Conservation (phyloP, 1,284 basidiomycete genomes). For the Cutaneotrichosporon mucoides region DNA sequence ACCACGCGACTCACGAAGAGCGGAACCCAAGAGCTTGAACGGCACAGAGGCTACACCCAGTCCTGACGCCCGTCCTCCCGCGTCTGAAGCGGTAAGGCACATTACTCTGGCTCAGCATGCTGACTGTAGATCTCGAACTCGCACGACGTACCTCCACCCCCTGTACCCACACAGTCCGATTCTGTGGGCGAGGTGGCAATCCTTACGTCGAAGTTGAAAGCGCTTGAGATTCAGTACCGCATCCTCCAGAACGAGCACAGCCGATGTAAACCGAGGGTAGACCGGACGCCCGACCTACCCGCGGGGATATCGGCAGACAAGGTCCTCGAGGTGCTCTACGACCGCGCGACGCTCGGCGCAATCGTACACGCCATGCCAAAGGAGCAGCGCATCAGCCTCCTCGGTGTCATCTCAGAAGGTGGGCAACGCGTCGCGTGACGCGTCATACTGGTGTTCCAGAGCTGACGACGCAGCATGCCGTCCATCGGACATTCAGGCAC, state of each 20-base stretch:
- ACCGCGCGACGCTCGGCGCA: slow-evolving; percentile 12
- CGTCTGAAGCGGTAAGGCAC: no score
- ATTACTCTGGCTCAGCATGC: no score
- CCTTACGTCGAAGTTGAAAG: slow-evolving; percentile 3
- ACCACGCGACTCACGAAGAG: background rate
- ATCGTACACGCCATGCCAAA: slow-evolving; percentile 21
- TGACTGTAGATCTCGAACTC: no score
- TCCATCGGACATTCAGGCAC: slow-evolving; percentile 54
- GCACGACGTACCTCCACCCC: no score
- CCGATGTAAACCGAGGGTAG: slow-evolving; percentile 16
- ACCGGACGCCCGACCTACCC: background rate
- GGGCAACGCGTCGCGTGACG: slow-evolving; percentile 1
- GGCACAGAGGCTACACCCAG: background rate
- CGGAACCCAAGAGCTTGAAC: background rate
- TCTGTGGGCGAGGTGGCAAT: no score
- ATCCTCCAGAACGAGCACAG: slow-evolving; percentile 26
- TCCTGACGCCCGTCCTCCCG: background rate
- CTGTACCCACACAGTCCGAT: no score
- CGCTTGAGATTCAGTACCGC: slow-evolving; percentile 21
- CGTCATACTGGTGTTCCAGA: background rate
- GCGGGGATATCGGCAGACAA: slow-evolving; percentile 1
- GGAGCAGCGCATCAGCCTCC: slow-evolving; percentile 26
- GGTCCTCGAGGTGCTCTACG: slow-evolving; percentile 5
- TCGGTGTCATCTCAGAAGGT: slow-evolving; percentile 32
- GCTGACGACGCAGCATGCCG: slow-evolving; percentile 28